A percentile compares a stretch with the other conserved stretches of the same genome.
Evolutionary conservation across 176 grass and related monocot genomes (phyloP).

Genomic region (Carex scoparia): DNA sequence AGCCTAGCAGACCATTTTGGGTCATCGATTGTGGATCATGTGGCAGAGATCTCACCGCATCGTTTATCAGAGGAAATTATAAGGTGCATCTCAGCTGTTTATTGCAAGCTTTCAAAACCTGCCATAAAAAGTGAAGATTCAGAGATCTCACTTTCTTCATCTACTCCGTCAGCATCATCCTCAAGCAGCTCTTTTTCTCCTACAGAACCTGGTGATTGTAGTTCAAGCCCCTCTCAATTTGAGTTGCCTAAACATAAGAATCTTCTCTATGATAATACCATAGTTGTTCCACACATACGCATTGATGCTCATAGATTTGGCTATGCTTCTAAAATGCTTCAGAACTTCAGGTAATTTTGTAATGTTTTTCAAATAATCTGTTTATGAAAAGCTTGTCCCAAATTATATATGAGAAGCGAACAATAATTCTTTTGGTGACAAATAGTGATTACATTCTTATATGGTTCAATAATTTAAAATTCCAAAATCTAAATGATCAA

Average conservation of each 20-base stretch:
- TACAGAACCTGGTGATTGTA: slow-evolving; percentile 27
- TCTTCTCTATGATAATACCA: slow-evolving; percentile 34
- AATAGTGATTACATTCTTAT: background rate
- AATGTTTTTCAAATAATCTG: background rate
- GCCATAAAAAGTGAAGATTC: slow-evolving; percentile 30
- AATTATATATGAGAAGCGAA: background rate
- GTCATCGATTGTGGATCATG: slow-evolving; percentile 45
- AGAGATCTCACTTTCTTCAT: slow-evolving; percentile 38
- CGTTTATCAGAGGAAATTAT: slow-evolving; percentile 91
- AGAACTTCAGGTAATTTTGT: slow-evolving; percentile 64
- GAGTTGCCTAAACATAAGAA: slow-evolving; percentile 34
- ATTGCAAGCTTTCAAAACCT: slow-evolving; percentile 67
- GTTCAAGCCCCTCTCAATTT: slow-evolving; percentile 32
- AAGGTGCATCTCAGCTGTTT: slow-evolving; percentile 60
- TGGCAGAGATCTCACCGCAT: slow-evolving; percentile 57
- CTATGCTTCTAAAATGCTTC: slow-evolving; percentile 88
- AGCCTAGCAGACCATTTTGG: slow-evolving; percentile 84
- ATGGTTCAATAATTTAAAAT: slow-evolving; percentile 1
- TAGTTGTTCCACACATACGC: slow-evolving; percentile 65
- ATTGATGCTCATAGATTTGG: slow-evolving; percentile 89
- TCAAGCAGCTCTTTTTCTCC: slow-evolving; percentile 55
- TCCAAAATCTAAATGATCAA: background rate
- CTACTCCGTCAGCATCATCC: slow-evolving; percentile 47
- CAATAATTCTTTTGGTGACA: background rate
- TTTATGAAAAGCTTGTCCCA: slow-evolving; percentile 16